These are phyloP conservation scores for Rhodotorula glutinis DNA, from an alignment of 1,284 basidiomycete species.

Conservation along the genomic window DNA sequence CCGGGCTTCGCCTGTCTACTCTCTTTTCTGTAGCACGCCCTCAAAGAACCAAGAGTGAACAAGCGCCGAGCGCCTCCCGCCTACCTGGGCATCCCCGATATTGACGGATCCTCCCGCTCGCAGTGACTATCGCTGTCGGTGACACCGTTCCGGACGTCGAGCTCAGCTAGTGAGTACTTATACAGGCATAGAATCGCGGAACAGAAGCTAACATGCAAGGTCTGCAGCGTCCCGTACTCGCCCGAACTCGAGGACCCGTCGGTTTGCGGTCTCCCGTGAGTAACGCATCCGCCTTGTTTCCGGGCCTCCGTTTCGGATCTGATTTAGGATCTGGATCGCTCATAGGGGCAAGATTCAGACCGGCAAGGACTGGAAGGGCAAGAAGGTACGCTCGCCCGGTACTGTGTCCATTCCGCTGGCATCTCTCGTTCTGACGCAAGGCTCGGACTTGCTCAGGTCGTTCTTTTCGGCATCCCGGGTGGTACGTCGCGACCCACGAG, in stretches of 20 bases:
- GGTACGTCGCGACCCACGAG: neutral
- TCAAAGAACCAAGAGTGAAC: too few relatives aligned
- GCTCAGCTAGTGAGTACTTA: conserved; percentile 4
- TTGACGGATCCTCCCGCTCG: neutral
- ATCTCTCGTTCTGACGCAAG: neutral
- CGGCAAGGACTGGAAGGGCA: conserved; percentile 22
- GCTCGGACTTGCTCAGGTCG: neutral
- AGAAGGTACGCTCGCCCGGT: conserved; percentile 60
- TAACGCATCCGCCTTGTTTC: conserved; percentile 49
- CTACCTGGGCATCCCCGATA: too few relatives aligned
- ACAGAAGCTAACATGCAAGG: too few relatives aligned
- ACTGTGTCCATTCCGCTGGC: conserved; percentile 53
- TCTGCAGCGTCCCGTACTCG: conserved; percentile 56
- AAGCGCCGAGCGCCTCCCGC: too few relatives aligned
- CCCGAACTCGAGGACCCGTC: conserved; percentile 61
- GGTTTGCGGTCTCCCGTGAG: conserved; percentile 46
- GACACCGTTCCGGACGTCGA: conserved; percentile 17
- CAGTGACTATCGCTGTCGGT: conserved; percentile 24
- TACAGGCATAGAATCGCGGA: neutral
- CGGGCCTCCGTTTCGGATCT: conserved; percentile 54
- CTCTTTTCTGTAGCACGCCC: too few relatives aligned
- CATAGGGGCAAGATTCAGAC: conserved; percentile 62
- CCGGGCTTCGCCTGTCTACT: too few relatives aligned
- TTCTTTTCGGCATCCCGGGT: conserved; percentile 13
- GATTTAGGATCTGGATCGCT: neutral